phyloP scores from a whole-genome alignment of 1,284 basidiomycete genomes.

The Austroboletus novae-zelandiae region DNA sequence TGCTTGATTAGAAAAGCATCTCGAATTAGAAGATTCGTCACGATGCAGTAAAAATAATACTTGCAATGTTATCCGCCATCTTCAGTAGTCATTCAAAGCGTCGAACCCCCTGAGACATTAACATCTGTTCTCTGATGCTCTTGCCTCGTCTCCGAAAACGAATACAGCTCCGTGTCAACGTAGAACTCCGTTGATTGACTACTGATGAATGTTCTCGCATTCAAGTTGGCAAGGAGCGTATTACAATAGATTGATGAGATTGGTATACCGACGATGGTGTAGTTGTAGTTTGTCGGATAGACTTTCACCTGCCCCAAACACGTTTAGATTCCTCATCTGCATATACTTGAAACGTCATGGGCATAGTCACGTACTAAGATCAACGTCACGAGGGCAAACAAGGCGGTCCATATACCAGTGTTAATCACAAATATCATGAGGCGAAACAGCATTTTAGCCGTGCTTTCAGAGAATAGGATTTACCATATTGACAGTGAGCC shows the following conservation, averaged over 20 bases:
- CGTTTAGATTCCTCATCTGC: too few relatives aligned
- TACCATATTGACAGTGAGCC: too few relatives aligned
- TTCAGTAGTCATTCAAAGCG: too few relatives aligned
- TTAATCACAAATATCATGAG: conserved; percentile 17
- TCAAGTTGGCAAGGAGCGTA: conserved; percentile 20
- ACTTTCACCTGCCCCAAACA: too few relatives aligned
- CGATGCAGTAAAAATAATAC: too few relatives aligned
- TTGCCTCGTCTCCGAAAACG: background rate
- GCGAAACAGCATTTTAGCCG: conserved; percentile 8
- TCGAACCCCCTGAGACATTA: background rate
- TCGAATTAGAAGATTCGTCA: too few relatives aligned
- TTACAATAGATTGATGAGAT: conserved; percentile 15
- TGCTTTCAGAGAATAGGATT: conserved; percentile 1
- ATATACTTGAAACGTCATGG: too few relatives aligned
- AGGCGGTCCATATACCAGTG: conserved; percentile 15
- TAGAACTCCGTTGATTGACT: background rate
- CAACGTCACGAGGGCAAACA: conserved; percentile 8
- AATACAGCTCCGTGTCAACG: background rate
- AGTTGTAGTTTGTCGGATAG: background rate
- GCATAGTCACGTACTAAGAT: conserved; percentile 11
- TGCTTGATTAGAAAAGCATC: too few relatives aligned
- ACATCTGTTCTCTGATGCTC: background rate
- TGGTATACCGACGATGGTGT: conserved; percentile 8
- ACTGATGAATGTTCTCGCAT: conserved; percentile 6
- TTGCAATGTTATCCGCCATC: too few relatives aligned